These are phyloP conservation scores for Hanseniaspora guilliermondii DNA, from an alignment of 805 yeast genomes.

Conservation along the genomic window DNA sequence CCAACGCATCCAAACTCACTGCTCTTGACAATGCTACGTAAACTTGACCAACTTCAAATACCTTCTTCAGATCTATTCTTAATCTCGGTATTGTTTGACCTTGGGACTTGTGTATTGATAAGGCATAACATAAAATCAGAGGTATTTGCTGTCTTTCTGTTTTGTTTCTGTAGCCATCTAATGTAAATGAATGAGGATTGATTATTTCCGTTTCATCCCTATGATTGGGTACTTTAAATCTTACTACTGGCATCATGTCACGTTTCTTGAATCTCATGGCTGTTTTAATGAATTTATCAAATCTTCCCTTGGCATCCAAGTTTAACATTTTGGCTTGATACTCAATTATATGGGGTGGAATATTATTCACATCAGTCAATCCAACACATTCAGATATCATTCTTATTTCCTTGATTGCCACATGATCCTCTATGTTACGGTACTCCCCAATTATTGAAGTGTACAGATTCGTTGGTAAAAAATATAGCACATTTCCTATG, in stretches of 20 bases:
- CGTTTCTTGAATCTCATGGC: conserved; percentile 1
- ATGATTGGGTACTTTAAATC: conserved; percentile 25
- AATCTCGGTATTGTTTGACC: conserved; percentile 70
- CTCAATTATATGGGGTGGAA: conserved; percentile 22
- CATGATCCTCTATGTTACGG: conserved; percentile 22
- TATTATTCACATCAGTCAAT: conserved; percentile 15
- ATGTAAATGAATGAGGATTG: conserved; percentile 30
- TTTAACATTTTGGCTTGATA: conserved; percentile 17
- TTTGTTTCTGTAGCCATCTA: conserved; percentile 19
- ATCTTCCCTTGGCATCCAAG: conserved; percentile 9
- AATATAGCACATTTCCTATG: conserved; percentile 54
- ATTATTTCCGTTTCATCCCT: conserved; percentile 27
- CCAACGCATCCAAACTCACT: conserved; percentile 49
- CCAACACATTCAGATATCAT: conserved; percentile 27
- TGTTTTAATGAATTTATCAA: conserved; percentile 5
- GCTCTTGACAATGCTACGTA: conserved; percentile 78
- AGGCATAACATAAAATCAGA: conserved; percentile 63
- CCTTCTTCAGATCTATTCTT: conserved; percentile 51
- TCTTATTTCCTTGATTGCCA: conserved; percentile 23
- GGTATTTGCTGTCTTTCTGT: conserved; percentile 49
- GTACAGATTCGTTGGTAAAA: conserved; percentile 24
- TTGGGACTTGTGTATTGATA: conserved; percentile 75
- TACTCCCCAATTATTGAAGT: conserved; percentile 20
- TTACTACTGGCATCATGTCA: conserved; percentile 25
- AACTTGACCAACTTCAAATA: conserved; percentile 73